These are phyloP conservation scores for Talaromyces sp. DNA, from an alignment of 2,329 filamentous ascomycete genomes.

Conservation along the genomic window DNA sequence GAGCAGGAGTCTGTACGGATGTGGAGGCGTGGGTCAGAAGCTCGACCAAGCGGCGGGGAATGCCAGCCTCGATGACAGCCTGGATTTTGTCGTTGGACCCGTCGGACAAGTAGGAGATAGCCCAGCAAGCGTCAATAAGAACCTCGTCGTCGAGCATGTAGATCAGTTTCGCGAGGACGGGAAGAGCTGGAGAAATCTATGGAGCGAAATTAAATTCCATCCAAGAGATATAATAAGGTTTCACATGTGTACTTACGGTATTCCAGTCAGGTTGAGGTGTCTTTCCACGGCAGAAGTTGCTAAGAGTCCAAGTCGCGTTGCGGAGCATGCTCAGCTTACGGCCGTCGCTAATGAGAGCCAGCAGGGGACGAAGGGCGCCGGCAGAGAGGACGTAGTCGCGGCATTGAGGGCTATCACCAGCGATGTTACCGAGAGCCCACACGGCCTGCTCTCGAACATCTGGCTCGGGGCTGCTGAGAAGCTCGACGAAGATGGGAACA, in stretches of 20 bases:
- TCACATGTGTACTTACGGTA: constrained; percentile 60
- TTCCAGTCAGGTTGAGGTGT: constrained; percentile 97
- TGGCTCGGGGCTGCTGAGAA: constrained; percentile 89
- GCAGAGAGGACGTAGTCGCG: constrained; percentile 92
- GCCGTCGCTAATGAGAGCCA: constrained; percentile 88
- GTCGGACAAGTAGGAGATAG: constrained; percentile 96
- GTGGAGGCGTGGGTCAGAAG: constrained; percentile 97
- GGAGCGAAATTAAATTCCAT: not conserved
- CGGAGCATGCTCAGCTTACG: constrained; percentile 98
- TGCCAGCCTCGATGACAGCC: constrained; percentile 96
- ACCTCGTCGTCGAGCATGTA: constrained; percentile 99
- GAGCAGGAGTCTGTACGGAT: constrained; percentile 93
- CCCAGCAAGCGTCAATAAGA: constrained; percentile 98
- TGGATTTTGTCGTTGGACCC: constrained; percentile 99
- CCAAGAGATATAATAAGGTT: not conserved
- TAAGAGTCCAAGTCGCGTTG: constrained; percentile 97
- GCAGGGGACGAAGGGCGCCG: constrained; percentile 83
- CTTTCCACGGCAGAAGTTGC: constrained; percentile 99
- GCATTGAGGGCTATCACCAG: constrained; percentile 95
- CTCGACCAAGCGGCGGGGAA: constrained; percentile 92
- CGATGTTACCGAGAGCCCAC: constrained; percentile 98
- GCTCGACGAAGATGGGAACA: constrained; percentile 96
- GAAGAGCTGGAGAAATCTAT: constrained; percentile 88
- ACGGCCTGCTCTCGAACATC: constrained; percentile 98
- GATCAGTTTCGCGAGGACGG: constrained; percentile 92